phyloP scores from a whole-genome alignment of 805 yeast species.

The Suhomyces sp. region DNA sequence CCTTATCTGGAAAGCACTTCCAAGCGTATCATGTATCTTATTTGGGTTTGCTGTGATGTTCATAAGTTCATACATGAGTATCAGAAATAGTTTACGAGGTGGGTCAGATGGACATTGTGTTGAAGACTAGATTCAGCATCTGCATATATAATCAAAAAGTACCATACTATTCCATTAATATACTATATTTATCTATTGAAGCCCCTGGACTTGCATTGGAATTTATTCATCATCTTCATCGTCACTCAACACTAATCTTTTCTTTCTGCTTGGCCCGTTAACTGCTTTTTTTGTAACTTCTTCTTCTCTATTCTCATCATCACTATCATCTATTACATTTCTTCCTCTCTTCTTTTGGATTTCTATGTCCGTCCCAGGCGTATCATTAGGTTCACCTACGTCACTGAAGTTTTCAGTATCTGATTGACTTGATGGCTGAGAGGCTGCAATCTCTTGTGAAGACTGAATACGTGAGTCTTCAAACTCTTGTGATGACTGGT shows the following conservation, averaged over 20 bases:
- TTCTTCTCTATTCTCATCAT: conserved; percentile 10
- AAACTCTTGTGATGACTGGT: too few relatives aligned
- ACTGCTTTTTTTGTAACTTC: conserved; percentile 3
- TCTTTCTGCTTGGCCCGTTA: conserved; percentile 14
- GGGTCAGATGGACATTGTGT: conserved; percentile 53
- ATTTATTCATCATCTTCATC: conserved; percentile 18
- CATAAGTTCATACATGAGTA: conserved; percentile 75
- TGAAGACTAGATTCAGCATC: conserved; percentile 30
- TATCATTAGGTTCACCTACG: conserved; percentile 1
- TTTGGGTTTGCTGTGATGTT: conserved; percentile 81
- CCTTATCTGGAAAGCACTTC: conserved; percentile 45
- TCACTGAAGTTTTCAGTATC: background rate
- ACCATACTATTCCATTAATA: too few relatives aligned
- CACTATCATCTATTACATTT: conserved; percentile 13
- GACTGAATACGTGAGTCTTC: too few relatives aligned
- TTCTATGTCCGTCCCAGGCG: background rate
- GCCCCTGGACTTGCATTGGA: background rate
- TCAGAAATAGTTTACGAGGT: conserved; percentile 41
- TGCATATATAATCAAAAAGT: too few relatives aligned
- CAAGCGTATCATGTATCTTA: conserved; percentile 57
- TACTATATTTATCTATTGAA: too few relatives aligned
- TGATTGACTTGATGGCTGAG: too few relatives aligned
- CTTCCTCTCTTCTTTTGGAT: conserved; percentile 1
- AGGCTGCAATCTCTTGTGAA: too few relatives aligned
- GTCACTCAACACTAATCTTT: conserved; percentile 22